Evolutionary conservation across 177 flowering plant genomes (phyloP).

Genomic region (Telopea speciosissima): DNA sequence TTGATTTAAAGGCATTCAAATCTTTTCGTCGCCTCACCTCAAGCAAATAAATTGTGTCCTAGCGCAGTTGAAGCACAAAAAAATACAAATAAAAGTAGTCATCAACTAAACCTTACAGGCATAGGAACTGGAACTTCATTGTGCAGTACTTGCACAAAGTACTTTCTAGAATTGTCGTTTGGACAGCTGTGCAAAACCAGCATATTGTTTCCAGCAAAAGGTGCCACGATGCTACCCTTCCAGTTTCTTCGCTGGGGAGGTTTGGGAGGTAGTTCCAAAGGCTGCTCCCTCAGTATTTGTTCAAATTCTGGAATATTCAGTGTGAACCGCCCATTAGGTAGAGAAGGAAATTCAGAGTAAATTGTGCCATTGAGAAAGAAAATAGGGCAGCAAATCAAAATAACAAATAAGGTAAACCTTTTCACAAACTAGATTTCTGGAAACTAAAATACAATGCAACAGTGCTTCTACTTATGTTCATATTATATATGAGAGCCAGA

Average conservation of each 20-base stretch:
- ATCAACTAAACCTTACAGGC: slow-evolving; percentile 45
- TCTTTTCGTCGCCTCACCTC: background rate
- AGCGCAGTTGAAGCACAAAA: background rate
- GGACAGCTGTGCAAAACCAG: slow-evolving; percentile 77
- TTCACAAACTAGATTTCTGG: background rate
- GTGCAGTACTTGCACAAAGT: slow-evolving; percentile 82
- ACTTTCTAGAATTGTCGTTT: slow-evolving; percentile 43
- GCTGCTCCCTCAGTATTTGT: slow-evolving; percentile 54
- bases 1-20: background rate
- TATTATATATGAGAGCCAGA: background rate
- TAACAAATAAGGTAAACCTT: background rate
- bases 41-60: background rate
- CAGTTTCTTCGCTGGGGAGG: slow-evolving; percentile 81
- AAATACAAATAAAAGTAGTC: background rate
- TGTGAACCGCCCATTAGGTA: background rate
- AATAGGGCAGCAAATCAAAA: background rate
- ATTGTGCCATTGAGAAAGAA: background rate
- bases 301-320: slow-evolving; percentile 46
- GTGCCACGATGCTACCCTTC: slow-evolving; percentile 77
- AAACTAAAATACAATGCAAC: background rate
- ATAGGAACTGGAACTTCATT: slow-evolving; percentile 77
- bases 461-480: background rate
- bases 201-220: slow-evolving; percentile 90
- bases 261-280: slow-evolving; percentile 65
- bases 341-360: background rate